These are phyloP conservation scores for Macrocybe sp. DNA, from an alignment of 1,284 basidiomycete genomes.

Conservation along the genomic window DNA sequence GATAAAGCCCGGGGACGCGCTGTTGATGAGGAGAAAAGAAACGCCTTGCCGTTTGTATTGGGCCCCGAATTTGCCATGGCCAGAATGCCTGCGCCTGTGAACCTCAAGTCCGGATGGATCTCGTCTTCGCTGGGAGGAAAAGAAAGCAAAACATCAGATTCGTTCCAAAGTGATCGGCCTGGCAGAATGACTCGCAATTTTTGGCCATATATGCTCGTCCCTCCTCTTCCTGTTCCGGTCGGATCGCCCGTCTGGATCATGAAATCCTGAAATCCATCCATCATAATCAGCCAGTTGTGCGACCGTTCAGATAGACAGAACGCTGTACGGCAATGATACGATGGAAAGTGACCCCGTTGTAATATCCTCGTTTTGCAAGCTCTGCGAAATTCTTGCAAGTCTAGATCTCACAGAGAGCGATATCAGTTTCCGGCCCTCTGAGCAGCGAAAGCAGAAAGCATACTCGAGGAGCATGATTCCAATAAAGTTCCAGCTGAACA, in stretches of 20 bases:
- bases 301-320: background rate
- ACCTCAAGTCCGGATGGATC: constrained; percentile 81
- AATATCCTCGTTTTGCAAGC: constrained; percentile 80
- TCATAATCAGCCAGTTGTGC: background rate
- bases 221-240: constrained; percentile 92
- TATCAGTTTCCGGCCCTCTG: constrained; percentile 11
- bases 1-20: constrained; percentile 4
- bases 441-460: constrained; percentile 14
- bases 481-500: constrained; percentile 86
- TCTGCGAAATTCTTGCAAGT: constrained; percentile 94
- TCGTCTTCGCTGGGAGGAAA: constrained; percentile 68
- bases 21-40: no score
- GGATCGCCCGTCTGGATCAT: constrained; percentile 96
- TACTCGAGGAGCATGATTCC: constrained; percentile 86
- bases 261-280: constrained; percentile 60
- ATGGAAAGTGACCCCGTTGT: constrained; percentile 85
- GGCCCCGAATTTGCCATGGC: constrained; percentile 97
- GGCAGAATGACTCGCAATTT: constrained; percentile 60
- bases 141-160: constrained; percentile 3
- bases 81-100: constrained; percentile 93
- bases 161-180: background rate
- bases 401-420: constrained; percentile 32
- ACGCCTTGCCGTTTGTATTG: constrained; percentile 75
- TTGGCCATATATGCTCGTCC: constrained; percentile 90
- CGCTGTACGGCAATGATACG: constrained; percentile 75